Evolutionary conservation across 73 alveolate genomes (phyloP).

Genomic region (Effrenium voratum): DNA sequence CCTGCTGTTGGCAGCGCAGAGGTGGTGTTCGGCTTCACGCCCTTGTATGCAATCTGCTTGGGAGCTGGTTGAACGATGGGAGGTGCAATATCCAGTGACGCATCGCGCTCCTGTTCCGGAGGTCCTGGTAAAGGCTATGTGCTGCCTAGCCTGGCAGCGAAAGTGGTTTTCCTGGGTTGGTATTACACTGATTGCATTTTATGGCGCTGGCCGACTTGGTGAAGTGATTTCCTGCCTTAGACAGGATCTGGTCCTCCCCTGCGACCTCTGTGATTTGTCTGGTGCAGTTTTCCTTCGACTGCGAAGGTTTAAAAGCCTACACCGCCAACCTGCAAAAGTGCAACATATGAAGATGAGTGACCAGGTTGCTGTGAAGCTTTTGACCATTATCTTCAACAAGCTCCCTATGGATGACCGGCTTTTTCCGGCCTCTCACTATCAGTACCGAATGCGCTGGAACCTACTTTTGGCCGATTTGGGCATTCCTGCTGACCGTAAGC

Average conservation of each 20-base stretch:
- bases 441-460: conserved; percentile 19
- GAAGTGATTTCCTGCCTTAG: not conserved
- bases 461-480: no score
- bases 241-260: not conserved
- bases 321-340: not conserved
- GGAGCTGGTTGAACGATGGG: conserved; percentile 25
- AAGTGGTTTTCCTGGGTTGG: not conserved
- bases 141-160: not conserved
- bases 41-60: not conserved
- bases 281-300: not conserved
- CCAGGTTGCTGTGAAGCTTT: not conserved
- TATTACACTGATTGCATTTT: not conserved
- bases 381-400: not conserved
- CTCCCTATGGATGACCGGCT: not conserved
- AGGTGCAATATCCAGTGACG: not conserved
- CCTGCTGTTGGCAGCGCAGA: not conserved
- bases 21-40: not conserved
- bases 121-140: not conserved
- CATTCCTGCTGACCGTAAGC: no score
- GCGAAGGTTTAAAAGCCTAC: not conserved
- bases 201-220: conserved; percentile 11
- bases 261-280: not conserved
- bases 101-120: not conserved
- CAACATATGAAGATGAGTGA: not conserved
- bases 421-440: not conserved